These are phyloP conservation scores for Musa acuminata DNA, from an alignment of 176 grass and related monocot genomes.

Conservation along the genomic window DNA sequence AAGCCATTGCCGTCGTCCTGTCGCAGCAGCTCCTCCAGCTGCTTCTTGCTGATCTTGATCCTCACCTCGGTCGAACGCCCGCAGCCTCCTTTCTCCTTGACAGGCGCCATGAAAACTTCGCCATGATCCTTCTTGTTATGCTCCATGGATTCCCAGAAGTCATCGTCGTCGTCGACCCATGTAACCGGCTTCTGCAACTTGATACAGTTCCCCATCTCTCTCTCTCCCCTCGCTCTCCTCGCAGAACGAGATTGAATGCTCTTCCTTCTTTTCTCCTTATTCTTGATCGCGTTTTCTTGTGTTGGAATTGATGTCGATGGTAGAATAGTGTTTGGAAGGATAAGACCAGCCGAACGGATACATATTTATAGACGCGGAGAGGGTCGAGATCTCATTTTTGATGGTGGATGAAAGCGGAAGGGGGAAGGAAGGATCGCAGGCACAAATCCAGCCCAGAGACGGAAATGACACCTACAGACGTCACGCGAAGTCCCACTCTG, in stretches of 20 bases:
- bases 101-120: neutral
- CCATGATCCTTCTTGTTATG: neutral
- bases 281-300: neutral
- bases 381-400: no score
- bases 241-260: no score
- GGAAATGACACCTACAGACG: no score
- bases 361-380: neutral
- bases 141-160: neutral
- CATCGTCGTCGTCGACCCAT: conserved; percentile 18
- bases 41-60: conserved; percentile 25
- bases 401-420: neutral
- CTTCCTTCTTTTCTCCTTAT: no score
- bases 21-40: conserved; percentile 11
- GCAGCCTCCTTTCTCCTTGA: neutral
- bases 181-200: conserved; percentile 2
- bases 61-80: neutral
- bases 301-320: neutral
- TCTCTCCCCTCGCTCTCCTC: neutral
- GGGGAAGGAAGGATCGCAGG: neutral
- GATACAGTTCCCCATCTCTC: conserved; percentile 20
- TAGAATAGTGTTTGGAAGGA: neutral
- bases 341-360: neutral
- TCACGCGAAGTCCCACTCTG: no score
- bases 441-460: neutral
- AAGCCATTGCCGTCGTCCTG: neutral